Conservation (phyloP, 768 basidiomycete species). For the Boletus reticuloceps region DNA sequence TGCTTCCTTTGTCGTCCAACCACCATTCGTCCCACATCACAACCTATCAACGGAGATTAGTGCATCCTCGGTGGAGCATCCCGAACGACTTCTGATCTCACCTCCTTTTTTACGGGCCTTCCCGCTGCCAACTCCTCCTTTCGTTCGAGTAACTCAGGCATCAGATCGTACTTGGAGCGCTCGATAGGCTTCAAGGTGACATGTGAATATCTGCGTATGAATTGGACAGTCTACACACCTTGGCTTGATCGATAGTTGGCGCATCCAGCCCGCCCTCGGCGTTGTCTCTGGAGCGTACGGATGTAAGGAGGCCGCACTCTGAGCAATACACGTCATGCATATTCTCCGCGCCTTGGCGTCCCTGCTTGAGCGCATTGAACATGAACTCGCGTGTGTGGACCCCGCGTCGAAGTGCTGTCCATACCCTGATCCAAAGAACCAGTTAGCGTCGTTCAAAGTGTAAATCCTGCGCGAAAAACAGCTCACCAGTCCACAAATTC, state of each 20-base stretch:
- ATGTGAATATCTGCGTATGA: not conserved
- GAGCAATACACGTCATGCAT: conserved; percentile 21
- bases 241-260: conserved; percentile 7
- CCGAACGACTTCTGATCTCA: not conserved
- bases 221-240: not conserved
- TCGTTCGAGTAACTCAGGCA: conserved; percentile 2
- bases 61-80: not conserved
- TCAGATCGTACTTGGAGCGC: conserved; percentile 13
- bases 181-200: conserved; percentile 5
- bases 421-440: conserved; percentile 1
- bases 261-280: conserved; percentile 13
- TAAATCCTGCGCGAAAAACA: not conserved
- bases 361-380: conserved; percentile 12
- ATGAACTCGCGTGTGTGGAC: conserved; percentile 18
- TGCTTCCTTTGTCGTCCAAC: conserved; percentile 13
- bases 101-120: not conserved
- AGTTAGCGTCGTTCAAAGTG: not conserved
- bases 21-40: conserved; percentile 9
- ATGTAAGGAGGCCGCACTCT: conserved; percentile 13
- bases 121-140: not conserved
- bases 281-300: conserved; percentile 13
- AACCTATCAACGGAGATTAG: not conserved
- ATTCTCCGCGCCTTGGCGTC: conserved; percentile 14
- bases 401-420: conserved; percentile 17
- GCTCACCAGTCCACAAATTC: conserved; percentile 14